Evolutionary conservation across 148 eudicot genomes (phyloP), one percentile per base, ranked within the genome.

Genomic region (Dysphania ambrosioides): DNA sequence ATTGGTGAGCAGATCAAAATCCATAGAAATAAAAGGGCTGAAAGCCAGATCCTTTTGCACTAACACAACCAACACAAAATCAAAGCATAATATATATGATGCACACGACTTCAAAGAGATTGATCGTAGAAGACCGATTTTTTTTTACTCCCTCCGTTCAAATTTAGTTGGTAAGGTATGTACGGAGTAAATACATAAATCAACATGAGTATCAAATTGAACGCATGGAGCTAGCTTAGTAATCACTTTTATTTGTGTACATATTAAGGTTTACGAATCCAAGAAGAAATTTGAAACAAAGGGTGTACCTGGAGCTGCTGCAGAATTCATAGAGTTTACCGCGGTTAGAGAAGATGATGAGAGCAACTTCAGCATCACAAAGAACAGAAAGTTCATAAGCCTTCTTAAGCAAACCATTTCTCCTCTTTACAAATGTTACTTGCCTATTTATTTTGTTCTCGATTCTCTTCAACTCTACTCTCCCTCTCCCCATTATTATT

Each of bases 241-340:
- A n/a, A n/a, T n/a, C n/a, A n/a, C n/a, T n/a, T n/a, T n/a, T 47
- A 47, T 47, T 11, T 12, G 12, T 44, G 12, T 16, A 2, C 10
- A 5, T 59, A 58, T 26, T 16, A 24, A 58, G n/a, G 31, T 58
- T 58, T 23, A 58, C 27, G 29, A 12, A 58, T 58, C 57, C n/a
- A 58, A 24, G 0, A 26, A 8, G 30, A 2, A 27, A 24, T 8
- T 24, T 21, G 7, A 35, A 16, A 19, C 9, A 66, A n/a, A 38
- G 30, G 10, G 8, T 5, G n/a, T 41, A 67, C 71, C 71, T 67
- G 34, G 71, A 67, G 27, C 71, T 67, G 34, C 71, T 67, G 34
- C 71, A 67, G 55, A 67, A 67, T 41, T 67, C 71, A 67, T 67
- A 67, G 71, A 67, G 71, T 42, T 67, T 67, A 8, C 71, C 71